These are phyloP conservation scores for Tricholoma bakamatsutake DNA, from an alignment of 768 basidiomycete species.

Conservation along the genomic window DNA sequence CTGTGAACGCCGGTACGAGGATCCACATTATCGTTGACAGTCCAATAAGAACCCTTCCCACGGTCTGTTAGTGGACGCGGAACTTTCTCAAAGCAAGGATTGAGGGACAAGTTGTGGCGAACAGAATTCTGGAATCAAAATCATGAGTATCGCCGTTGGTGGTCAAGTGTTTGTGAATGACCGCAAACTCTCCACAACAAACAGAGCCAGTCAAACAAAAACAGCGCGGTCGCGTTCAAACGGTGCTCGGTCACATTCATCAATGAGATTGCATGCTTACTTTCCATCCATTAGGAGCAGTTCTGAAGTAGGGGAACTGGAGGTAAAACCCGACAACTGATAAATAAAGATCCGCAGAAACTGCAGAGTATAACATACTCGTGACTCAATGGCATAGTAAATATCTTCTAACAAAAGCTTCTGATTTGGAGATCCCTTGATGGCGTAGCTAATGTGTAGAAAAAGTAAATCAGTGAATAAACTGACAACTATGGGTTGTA, in stretches of 20 bases:
- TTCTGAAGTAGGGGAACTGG: slow-evolving; percentile 86
- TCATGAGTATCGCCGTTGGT: slow-evolving; percentile 21
- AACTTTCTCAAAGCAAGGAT: slow-evolving; percentile 89
- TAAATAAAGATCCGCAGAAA: background rate
- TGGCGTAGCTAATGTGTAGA: slow-evolving; percentile 61
- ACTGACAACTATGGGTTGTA: slow-evolving; percentile 9
- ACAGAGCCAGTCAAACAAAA: slow-evolving; percentile 58
- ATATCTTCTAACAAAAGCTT: slow-evolving; percentile 85
- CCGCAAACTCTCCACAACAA: slow-evolving; percentile 47
- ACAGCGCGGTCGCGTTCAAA: slow-evolving; percentile 43
- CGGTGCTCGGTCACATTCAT: slow-evolving; percentile 5
- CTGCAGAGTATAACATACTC: slow-evolving; percentile 43
- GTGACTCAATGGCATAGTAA: slow-evolving; percentile 86
- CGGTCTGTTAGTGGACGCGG: slow-evolving; percentile 88
- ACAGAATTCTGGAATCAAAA: slow-evolving; percentile 66
- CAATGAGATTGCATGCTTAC: slow-evolving; percentile 36
- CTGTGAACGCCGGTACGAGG: slow-evolving; percentile 87
- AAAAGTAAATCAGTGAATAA: slow-evolving; percentile 6
- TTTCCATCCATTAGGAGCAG: slow-evolving; percentile 89
- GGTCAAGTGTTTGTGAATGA: slow-evolving; percentile 24
- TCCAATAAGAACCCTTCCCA: slow-evolving; percentile 91
- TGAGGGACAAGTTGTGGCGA: slow-evolving; percentile 84
- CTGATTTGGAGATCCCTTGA: slow-evolving; percentile 86
- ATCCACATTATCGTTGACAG: slow-evolving; percentile 85
- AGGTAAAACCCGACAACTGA: slow-evolving; percentile 1